phyloP scores from a whole-genome alignment of 306 rosid genomes.

The Abrus precatorius region DNA sequence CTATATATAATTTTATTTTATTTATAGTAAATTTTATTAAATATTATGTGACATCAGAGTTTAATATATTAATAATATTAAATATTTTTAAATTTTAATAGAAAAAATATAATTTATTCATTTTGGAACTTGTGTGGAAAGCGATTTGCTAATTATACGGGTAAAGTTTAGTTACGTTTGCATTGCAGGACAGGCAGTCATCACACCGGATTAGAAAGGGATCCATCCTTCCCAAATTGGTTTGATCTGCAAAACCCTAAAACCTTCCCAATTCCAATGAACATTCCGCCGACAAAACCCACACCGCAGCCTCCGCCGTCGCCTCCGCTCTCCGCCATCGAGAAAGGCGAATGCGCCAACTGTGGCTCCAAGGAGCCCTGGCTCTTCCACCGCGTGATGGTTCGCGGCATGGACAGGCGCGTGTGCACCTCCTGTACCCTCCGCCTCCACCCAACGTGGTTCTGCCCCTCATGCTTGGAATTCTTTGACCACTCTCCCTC shows the following conservation, averaged over 20 bases:
- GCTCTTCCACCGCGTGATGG: constrained; percentile 65
- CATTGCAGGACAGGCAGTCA: too few relatives aligned
- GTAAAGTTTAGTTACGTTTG: too few relatives aligned
- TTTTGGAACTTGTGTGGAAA: too few relatives aligned
- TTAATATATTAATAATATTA: too few relatives aligned
- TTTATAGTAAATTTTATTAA: too few relatives aligned
- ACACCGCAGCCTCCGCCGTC: neutral
- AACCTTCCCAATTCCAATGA: constrained; percentile 33
- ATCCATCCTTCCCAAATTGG: neutral
- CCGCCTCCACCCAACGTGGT: constrained; percentile 70
- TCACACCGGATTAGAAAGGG: too few relatives aligned
- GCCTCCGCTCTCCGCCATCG: neutral
- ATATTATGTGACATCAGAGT: too few relatives aligned
- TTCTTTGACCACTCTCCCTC: constrained; percentile 59
- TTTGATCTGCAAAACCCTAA: neutral
- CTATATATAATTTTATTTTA: too few relatives aligned
- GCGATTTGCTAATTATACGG: too few relatives aligned
- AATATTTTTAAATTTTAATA: too few relatives aligned
- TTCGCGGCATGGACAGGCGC: constrained; percentile 63
- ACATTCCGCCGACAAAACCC: constrained; percentile 37
- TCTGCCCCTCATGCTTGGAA: constrained; percentile 82
- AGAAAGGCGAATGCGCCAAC: constrained; percentile 59
- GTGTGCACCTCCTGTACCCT: constrained; percentile 91
- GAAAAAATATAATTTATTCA: too few relatives aligned
- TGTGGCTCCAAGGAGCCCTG: constrained; percentile 59